These are phyloP conservation scores for Fusarium floridanum DNA, from an alignment of 2,329 filamentous ascomycete species.

Conservation along the genomic window DNA sequence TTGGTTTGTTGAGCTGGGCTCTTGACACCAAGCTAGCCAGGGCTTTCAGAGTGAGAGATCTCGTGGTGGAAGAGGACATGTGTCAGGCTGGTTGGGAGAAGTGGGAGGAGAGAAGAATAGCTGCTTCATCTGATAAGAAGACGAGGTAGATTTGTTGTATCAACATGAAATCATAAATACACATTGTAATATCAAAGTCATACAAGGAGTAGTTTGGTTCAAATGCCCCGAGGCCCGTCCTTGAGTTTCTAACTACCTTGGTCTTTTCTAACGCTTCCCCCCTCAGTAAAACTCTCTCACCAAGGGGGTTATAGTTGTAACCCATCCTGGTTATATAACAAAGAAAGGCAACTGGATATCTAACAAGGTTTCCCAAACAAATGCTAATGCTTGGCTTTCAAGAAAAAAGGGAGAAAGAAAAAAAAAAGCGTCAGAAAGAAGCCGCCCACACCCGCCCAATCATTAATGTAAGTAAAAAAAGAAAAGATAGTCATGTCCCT, in stretches of 20 bases:
- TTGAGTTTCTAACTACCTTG: constrained; percentile 5
- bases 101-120: constrained; percentile 74
- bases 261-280: background rate
- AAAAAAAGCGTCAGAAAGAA: background rate
- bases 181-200: background rate
- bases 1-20: constrained; percentile 79
- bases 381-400: background rate
- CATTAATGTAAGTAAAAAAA: constrained; percentile 6
- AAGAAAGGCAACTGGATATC: constrained; percentile 7
- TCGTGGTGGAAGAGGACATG: constrained; percentile 89
- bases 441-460: constrained; percentile 14
- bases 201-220: background rate
- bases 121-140: constrained; percentile 47
- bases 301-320: background rate
- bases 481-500: constrained; percentile 26
- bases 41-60: constrained; percentile 81
- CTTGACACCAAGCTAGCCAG: constrained; percentile 75
- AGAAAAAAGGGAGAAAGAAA: background rate
- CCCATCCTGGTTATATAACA: background rate
- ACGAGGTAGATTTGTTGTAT: constrained; percentile 46
- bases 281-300: background rate
- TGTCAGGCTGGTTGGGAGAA: constrained; percentile 94
- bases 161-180: background rate
- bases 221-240: background rate
- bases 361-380: background rate